Evolutionary conservation across 1,284 basidiomycete genomes (phyloP), one percentile per base, ranked within the genome.

Genomic region (Hypsizygus ulmarius): DNA sequence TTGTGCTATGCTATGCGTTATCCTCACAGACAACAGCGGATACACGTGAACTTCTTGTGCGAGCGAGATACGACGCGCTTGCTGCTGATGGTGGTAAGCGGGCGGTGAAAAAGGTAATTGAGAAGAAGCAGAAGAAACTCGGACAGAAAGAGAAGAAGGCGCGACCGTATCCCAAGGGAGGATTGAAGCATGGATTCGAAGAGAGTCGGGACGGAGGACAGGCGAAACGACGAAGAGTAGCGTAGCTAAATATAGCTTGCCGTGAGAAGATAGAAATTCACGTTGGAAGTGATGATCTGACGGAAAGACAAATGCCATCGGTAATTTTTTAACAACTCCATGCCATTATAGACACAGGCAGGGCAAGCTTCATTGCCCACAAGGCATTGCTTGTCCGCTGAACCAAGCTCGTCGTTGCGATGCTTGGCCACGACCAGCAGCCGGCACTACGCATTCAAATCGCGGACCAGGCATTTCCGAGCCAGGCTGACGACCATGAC

Each of bases 141-240:
- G 78, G 79, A 27, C 90, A 92, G 66, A 94, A 91, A 69, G 94
- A 97, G 74, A 96, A 94, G 70, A 89, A 82, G 64, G 83, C 78
- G 46, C 71, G 89, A 51, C 93, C 93, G 8, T 85, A 83, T 63
- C 66, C 74, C 9, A 70, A 64, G 50, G 65, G 61, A 15, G 50
- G 55, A 21, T 12, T 40, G 12, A 46, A 45, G 29, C 40, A 29
- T 30, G 21, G 34, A 25, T n/a, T 14, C 14, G 44, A 43, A 30
- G 33, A 10, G 14, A 36, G 29, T 16, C 19, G 34, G 28, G 38
- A 59, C 54, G 36, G 52, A 55, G 38, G 56, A 55, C 25, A 49
- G 54, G 27, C 44, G 28, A 62, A 60, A 48, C 51, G 59, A 43
- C 53, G 45, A 43, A 52, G 43, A 18, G 44, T 54, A 3, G 45